Base-by-base conservation (phyloP, 164 flowering plant species). In the Chimonanthus salicifolius region DNA sequence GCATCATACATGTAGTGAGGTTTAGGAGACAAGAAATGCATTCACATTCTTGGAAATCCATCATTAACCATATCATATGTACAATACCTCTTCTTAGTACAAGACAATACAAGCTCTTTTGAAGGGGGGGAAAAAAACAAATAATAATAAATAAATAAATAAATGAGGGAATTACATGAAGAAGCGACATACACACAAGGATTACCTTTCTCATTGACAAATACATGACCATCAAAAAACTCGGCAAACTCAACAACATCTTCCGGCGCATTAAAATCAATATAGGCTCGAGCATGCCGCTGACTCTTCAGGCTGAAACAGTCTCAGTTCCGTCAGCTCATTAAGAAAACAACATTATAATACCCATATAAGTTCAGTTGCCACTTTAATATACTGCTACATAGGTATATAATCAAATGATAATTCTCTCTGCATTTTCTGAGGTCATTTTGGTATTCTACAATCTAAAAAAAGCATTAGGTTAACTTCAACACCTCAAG, bases 201-300 rank as follows among this genome's bases (percentile, higher is more conserved):
- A 76, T 20, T 82, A 92, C 98, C 97, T 77, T 92, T 92, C 81
- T 94, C 98, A 79, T 90, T 92, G 67, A 92, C 96, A 82, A 94
- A 94, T 4, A 89, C 81, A 78, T 90, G 97, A 6, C 97, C 98
- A 69, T 86, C 84, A 74, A 93, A 93, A 82, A 89, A 87, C 85
- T 92, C 94, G 0, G 97, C 95, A 80, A 94, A 92, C 85, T 90
- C 98, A 21, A 92, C 71, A 74, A 90, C 97, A 80, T 90, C 98
- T 50, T 94, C 93, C 50, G 89, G 84, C 63, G 75, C 85, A 74
- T 87, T 88, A 83, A 94, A 94, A 79, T 90, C 86, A 72, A 94
- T 81, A 69, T 94, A 92, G n/a, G 92, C 95, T 78, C 97, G 85
- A 46, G 96, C 80, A 80, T 86, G 76, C 2, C 68, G 75, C 11